Conservation (phyloP, 108 stramenopile genomes). For the Stephanodiscus minutulus region DNA sequence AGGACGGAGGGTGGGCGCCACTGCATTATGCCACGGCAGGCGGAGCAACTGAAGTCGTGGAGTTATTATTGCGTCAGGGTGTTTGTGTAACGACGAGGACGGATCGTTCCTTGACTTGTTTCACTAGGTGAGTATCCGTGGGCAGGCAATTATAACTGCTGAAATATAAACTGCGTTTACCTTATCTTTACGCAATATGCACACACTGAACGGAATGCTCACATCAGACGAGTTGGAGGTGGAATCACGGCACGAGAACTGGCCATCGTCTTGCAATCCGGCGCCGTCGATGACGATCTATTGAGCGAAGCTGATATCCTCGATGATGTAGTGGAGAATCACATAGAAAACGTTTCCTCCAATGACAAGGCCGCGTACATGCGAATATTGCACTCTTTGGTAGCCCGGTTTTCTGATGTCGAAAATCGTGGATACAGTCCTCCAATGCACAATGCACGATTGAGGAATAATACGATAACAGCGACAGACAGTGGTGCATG, state of each 20-base stretch:
- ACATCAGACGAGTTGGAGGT: slow-evolving; percentile 25
- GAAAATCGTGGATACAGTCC: slow-evolving; percentile 66
- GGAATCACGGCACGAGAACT: slow-evolving; percentile 68
- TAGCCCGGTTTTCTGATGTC: slow-evolving; percentile 52
- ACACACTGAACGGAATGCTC: neutral
- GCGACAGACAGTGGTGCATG: neutral
- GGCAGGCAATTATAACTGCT: neutral
- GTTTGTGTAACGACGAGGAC: slow-evolving; percentile 46
- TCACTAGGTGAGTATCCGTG: slow-evolving; percentile 42
- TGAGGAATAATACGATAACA: neutral
- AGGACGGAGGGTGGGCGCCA: slow-evolving; percentile 82
- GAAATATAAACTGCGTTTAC: too few relatives aligned
- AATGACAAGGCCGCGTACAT: slow-evolving; percentile 47
- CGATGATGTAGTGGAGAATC: slow-evolving; percentile 54
- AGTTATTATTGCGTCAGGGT: slow-evolving; percentile 59
- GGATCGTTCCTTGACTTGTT: slow-evolving; percentile 60
- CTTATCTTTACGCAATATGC: neutral
- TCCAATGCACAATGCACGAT: slow-evolving; percentile 11
- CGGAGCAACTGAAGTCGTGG: slow-evolving; percentile 61
- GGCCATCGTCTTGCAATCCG: slow-evolving; percentile 44
- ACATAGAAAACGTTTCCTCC: slow-evolving; percentile 40
- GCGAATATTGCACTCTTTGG: slow-evolving; percentile 41
- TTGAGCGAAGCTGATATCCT: slow-evolving; percentile 64
- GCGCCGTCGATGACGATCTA: slow-evolving; percentile 49
- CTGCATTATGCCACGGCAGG: slow-evolving; percentile 76